A percentile compares a stretch with the other conserved stretches of the same genome.
phyloP scores from a whole-genome alignment of 2,329 filamentous ascomycete species.

The Cytospora schulzeri region DNA sequence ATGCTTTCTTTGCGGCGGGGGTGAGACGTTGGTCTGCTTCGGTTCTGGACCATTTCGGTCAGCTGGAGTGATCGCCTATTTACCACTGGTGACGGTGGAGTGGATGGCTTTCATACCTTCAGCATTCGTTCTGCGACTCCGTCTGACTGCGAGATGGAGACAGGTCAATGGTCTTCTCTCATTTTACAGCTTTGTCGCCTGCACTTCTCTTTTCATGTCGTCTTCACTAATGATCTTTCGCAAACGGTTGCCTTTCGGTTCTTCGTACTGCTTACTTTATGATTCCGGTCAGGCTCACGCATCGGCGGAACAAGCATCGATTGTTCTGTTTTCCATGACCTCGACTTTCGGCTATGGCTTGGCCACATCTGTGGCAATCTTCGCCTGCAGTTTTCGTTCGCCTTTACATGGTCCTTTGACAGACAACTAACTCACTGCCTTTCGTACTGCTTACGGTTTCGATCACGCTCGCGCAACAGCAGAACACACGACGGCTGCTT shows the following conservation, averaged over 20 bases:
- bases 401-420: not conserved
- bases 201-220: not conserved
- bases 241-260: not conserved
- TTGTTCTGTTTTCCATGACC: constrained; percentile 1
- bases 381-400: not conserved
- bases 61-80: not conserved
- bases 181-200: not conserved
- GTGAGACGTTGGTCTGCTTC: not conserved
- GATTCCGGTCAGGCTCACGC: not conserved
- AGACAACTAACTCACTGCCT: not conserved
- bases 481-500: not conserved
- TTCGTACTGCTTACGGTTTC: not conserved
- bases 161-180: not conserved
- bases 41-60: not conserved
- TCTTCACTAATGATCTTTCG: not conserved
- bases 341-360: not conserved
- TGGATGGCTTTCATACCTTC: not conserved
- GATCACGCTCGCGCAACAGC: not conserved
- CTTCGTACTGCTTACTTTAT: not conserved
- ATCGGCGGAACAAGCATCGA: not conserved
- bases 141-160: not conserved
- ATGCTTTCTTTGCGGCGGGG: too few species aligned
- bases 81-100: not conserved
- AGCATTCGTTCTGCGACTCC: not conserved
- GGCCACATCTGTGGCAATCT: not conserved